Percentiles rank a stretch among this genome's conserved stretches.
Evolutionary conservation across 352 stramenopile species (phyloP).

Genomic region (Globisporangium splendens): DNA sequence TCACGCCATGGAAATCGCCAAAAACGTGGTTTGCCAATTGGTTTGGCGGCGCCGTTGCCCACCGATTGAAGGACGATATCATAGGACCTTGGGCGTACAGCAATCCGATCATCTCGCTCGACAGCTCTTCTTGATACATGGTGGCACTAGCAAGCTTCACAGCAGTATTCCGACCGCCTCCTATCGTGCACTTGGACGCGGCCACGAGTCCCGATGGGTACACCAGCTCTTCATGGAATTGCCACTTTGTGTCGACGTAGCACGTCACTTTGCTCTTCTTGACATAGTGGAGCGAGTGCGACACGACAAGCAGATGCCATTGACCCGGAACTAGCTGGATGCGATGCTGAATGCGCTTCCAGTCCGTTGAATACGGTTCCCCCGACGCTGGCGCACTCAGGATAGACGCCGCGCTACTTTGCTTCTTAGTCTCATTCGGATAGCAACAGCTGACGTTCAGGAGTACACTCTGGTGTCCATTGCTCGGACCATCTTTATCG

Average conservation of each 20-base stretch:
- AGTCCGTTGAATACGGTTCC: conserved; percentile 32
- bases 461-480: conserved; percentile 20
- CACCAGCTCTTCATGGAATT: conserved; percentile 72
- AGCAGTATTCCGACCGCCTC: conserved; percentile 33
- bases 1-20: conserved; percentile 47
- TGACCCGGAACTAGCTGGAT: conserved; percentile 27
- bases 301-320: conserved; percentile 76
- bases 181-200: conserved; percentile 70
- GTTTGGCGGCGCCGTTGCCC: conserved; percentile 20
- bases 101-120: conserved; percentile 41
- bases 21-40: conserved; percentile 27
- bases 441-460: conserved; percentile 58
- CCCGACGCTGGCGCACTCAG: conserved; percentile 23
- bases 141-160: conserved; percentile 62
- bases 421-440: conserved; percentile 20
- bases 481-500: conserved; percentile 22
- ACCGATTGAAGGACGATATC: conserved; percentile 59
- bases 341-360: conserved; percentile 52
- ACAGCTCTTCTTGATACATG: conserved; percentile 82
- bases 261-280: conserved; percentile 84
- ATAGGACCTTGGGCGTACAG: conserved; percentile 62
- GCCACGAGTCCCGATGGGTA: conserved; percentile 74
- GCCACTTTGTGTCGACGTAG: conserved; percentile 51
- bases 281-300: conserved; percentile 80
- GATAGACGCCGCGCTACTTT: conserved; percentile 32